These are phyloP conservation scores for Russula brevipes DNA, from an alignment of 768 basidiomycete genomes.

Conservation along the genomic window DNA sequence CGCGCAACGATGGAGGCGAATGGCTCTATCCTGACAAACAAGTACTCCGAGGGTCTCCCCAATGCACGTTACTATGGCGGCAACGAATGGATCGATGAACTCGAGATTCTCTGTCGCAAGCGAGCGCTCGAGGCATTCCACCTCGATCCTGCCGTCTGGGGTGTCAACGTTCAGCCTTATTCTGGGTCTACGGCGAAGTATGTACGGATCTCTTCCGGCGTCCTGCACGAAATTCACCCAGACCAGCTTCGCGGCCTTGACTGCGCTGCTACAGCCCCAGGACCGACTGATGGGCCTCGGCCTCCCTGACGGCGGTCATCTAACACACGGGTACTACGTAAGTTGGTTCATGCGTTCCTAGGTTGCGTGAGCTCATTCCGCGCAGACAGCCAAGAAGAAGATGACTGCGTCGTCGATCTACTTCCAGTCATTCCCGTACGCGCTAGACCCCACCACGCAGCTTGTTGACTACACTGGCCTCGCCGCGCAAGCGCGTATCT, in stretches of 20 bases:
- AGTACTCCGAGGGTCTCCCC: conserved; percentile 99
- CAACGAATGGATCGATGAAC: conserved; percentile 96
- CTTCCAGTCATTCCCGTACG: conserved; percentile 98
- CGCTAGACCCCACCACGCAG: conserved; percentile 73
- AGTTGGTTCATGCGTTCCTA: conserved; percentile 29
- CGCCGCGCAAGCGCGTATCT: conserved; percentile 82
- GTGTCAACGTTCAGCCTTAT: conserved; percentile 99
- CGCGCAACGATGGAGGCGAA: conserved; percentile 96
- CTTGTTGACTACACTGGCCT: conserved; percentile 85
- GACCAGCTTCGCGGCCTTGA: conserved; percentile 88
- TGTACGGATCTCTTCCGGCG: conserved; percentile 28
- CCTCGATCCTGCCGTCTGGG: conserved; percentile 90
- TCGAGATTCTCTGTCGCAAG: conserved; percentile 90
- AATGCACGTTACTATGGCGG: conserved; percentile 95
- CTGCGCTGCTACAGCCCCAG: conserved; percentile 92
- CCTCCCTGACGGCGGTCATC: conserved; percentile 94
- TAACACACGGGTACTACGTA: conserved; percentile 96
- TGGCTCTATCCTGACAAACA: conserved; percentile 98
- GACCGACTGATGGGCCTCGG: conserved; percentile 99
- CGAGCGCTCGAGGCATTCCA: conserved; percentile 95
- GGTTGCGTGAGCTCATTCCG: conserved; percentile 3
- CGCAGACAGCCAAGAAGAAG: conserved; percentile 95
- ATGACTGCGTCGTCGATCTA: conserved; percentile 99
- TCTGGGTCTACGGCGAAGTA: conserved; percentile 93
- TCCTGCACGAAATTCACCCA: conserved; percentile 9